Evolutionary conservation across 2,329 filamentous ascomycete genomes (phyloP).

Genomic region (Fusarium marasasianum): DNA sequence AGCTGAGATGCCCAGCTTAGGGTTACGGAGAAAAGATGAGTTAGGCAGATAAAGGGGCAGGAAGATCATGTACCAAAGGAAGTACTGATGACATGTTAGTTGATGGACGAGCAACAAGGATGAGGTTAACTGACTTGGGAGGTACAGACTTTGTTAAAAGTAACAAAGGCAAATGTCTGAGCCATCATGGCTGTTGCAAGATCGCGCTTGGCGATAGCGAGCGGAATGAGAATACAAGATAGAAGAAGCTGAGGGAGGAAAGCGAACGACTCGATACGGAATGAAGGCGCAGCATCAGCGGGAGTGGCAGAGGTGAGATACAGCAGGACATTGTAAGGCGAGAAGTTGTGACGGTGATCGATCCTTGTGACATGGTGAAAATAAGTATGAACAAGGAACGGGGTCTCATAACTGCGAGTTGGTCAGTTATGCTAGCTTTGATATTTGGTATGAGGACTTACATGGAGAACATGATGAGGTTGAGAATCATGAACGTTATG

Average conservation of each 20-base stretch:
- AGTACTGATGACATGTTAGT: slow-evolving; percentile 72
- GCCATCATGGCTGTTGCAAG: slow-evolving; percentile 87
- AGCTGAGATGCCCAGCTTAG: slow-evolving; percentile 70
- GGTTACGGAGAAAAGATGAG: slow-evolving; percentile 74
- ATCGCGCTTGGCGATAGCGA: slow-evolving; percentile 81
- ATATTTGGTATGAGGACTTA: slow-evolving; percentile 53
- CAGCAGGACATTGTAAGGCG: slow-evolving; percentile 90
- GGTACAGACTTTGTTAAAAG: slow-evolving; percentile 99
- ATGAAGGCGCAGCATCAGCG: slow-evolving; percentile 44
- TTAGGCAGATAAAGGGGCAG: slow-evolving; percentile 88
- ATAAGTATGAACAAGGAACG: slow-evolving; percentile 90
- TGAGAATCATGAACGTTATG: slow-evolving; percentile 76
- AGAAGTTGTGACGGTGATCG: slow-evolving; percentile 98
- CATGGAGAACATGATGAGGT: slow-evolving; percentile 79
- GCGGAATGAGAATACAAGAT: slow-evolving; percentile 77
- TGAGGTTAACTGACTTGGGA: slow-evolving; percentile 76
- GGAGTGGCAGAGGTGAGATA: slow-evolving; percentile 80
- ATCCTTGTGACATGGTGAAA: slow-evolving; percentile 92
- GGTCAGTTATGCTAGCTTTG: neutral
- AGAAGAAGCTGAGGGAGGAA: slow-evolving; percentile 90
- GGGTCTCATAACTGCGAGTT: slow-evolving; percentile 72
- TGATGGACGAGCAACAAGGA: neutral
- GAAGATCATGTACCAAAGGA: slow-evolving; percentile 97
- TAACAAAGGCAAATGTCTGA: slow-evolving; percentile 96
- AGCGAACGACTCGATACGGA: slow-evolving; percentile 78